A percentile compares a stretch with the other conserved stretches of the same genome.
Conservation (phyloP, 2,329 filamentous ascomycete species). For the Colletotrichum sp. region DNA sequence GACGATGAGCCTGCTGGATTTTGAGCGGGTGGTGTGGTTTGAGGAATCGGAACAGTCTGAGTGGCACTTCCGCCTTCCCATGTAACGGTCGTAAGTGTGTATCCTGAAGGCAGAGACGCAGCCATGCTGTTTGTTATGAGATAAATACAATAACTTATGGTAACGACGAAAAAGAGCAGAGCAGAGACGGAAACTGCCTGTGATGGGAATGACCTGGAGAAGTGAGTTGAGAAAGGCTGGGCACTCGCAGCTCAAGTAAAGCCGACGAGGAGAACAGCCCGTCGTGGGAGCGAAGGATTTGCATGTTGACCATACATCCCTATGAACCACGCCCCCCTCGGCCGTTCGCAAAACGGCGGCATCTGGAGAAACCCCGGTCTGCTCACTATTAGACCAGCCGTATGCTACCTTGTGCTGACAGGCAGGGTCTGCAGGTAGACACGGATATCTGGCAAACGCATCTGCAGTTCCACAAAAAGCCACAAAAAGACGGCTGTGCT, state of each 20-base stretch:
- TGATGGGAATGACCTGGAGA: background rate
- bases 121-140: fast-evolving
- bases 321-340: background rate
- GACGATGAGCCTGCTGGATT: background rate
- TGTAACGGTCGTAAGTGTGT: background rate
- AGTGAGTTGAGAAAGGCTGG: background rate
- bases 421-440: background rate
- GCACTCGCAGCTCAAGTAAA: background rate
- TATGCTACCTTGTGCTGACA: background rate
- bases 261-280: background rate
- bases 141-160: background rate
- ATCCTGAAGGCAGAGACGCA: fast-evolving
- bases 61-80: no score
- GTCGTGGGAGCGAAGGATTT: background rate
- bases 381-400: background rate
- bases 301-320: background rate
- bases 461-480: background rate
- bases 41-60: background rate
- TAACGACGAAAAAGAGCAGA: fast-evolving
- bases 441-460: background rate
- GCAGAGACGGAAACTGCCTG: background rate
- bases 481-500: background rate
- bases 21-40: background rate
- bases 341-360: background rate
- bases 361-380: background rate